Base-by-base conservation (phyloP, 768 basidiomycete genomes). In the Psilocybe cubensis region DNA sequence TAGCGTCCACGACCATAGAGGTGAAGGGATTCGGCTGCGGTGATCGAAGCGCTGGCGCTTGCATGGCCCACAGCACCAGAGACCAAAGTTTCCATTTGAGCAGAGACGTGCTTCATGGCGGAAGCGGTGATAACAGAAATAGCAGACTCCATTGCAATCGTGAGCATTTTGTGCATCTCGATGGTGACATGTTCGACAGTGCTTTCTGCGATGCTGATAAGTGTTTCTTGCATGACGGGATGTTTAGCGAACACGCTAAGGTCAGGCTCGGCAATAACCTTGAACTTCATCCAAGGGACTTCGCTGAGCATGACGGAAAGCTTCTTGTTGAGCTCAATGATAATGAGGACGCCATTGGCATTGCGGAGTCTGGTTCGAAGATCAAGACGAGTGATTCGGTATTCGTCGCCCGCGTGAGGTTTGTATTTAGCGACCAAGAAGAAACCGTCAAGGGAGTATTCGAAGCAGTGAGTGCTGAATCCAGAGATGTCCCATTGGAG, bases 201-300 rank as follows among this genome's bases (percentile, higher is more conserved):
- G 42, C 54, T 64, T 57, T 64, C 63, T 14, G 63, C 63, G 44
- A 64, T 64, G 45, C 60, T 55, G 51, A 56, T 54, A 46, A 64
- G 53, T 2, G 63, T 64, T 56, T 64, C 59, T 40, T 64, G 57
- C 54, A 64, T 60, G 38, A 64, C 63, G 1, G 63, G 63, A 50
- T 66, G 61, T 27, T 49, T 54, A 41, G 60, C 59, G 46, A 68
- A 66, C 29, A 63, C 40, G 45, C 59, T 58, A 35, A 66, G 58
- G 33, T 68, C 63, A 21, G 67, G 67, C 54, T 68, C 63, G 3
- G 67, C 67, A 53, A 68, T 63, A 42, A 68, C 62, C 49, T 66
- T 66, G 64, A 68, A 68, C 24, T 66, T 66, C 67, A 68, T 66
- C 67, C 67, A 68, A 4, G 67, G 67, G 12, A 68, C 65, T 41